Conservation (phyloP, 2,329 filamentous ascomycete genomes). For the Monosporascus sp. region DNA sequence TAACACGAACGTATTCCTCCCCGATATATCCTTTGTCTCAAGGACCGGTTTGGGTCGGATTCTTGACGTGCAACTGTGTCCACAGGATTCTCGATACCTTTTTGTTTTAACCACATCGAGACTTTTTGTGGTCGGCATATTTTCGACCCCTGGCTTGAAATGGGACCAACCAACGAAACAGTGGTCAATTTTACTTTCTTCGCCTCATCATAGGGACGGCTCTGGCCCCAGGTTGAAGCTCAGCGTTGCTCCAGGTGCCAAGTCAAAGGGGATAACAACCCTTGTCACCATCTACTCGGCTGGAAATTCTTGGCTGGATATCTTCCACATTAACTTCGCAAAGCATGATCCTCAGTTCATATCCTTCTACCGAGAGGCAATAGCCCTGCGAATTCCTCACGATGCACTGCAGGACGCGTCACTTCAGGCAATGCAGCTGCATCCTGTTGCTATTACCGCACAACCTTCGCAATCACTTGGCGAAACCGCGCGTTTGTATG, state of each 20-base stretch:
- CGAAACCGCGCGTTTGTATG: slow-evolving; percentile 20
- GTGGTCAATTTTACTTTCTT: slow-evolving; percentile 33
- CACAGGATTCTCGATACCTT: slow-evolving; percentile 22
- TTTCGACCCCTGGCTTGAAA: slow-evolving; percentile 9
- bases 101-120: slow-evolving; percentile 24
- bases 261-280: slow-evolving; percentile 6
- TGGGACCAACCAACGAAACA: slow-evolving; percentile 13
- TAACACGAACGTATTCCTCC: slow-evolving; percentile 16
- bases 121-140: slow-evolving; percentile 21
- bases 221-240: slow-evolving; percentile 35
- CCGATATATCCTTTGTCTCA: slow-evolving; percentile 18
- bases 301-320: slow-evolving; percentile 17
- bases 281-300: slow-evolving; percentile 22
- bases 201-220: slow-evolving; percentile 37
- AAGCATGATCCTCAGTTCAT: slow-evolving; percentile 15
- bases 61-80: slow-evolving; percentile 20
- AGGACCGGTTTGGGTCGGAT: slow-evolving; percentile 16
- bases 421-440: slow-evolving; percentile 16
- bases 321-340: slow-evolving; percentile 18
- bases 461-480: slow-evolving; percentile 3
- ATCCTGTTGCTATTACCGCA: slow-evolving; percentile 18
- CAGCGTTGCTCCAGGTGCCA: slow-evolving; percentile 24
- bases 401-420: slow-evolving; percentile 1
- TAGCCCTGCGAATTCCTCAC: slow-evolving; percentile 8
- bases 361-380: slow-evolving; percentile 17